Percentiles rank a stretch among this genome's conserved stretches.
Conservation (phyloP, 139 green algal genomes). For the Astrephomene gubernaculifera region DNA sequence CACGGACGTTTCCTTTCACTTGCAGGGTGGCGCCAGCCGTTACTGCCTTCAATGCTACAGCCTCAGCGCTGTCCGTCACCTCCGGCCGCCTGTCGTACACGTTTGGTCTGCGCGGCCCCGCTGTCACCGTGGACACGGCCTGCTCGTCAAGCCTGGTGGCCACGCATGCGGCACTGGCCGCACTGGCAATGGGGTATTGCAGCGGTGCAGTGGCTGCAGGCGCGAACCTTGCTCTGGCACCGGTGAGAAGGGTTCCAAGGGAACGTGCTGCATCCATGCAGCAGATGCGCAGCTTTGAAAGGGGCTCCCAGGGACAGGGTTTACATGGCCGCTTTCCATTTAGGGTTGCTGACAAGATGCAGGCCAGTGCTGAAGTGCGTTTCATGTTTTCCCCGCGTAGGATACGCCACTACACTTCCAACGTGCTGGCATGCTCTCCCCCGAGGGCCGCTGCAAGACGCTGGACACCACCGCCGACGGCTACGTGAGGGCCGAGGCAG, state of each 20-base stretch:
- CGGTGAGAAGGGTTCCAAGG: too few relatives aligned
- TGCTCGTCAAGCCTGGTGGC: constrained; percentile 85
- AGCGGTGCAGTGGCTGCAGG: constrained; percentile 66
- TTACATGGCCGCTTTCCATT: too few relatives aligned
- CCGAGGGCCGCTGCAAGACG: constrained; percentile 89
- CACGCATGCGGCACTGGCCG: constrained; percentile 59
- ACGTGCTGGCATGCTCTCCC: constrained; percentile 72
- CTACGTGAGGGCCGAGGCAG: constrained; percentile 81
- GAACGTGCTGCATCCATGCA: too few relatives aligned
- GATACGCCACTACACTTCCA: constrained; percentile 44
- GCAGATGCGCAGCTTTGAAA: background rate
- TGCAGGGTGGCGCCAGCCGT: constrained; percentile 8
- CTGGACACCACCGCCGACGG: constrained; percentile 85
- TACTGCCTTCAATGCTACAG: constrained; percentile 63
- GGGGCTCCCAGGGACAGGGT: too few relatives aligned
- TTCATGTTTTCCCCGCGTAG: background rate
- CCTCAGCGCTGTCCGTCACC: constrained; percentile 73
- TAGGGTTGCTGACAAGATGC: too few relatives aligned
- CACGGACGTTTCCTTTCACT: too few relatives aligned
- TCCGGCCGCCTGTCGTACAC: constrained; percentile 84
- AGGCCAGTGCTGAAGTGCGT: too few relatives aligned
- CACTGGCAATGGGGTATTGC: constrained; percentile 50
- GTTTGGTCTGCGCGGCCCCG: constrained; percentile 81
- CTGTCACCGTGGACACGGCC: constrained; percentile 86
- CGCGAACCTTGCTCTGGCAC: constrained; percentile 77